A percentile compares a stretch with the other conserved stretches of the same genome.
Conservation (phyloP, 148 eudicot genomes). For the Fagopyrum tataricum region DNA sequence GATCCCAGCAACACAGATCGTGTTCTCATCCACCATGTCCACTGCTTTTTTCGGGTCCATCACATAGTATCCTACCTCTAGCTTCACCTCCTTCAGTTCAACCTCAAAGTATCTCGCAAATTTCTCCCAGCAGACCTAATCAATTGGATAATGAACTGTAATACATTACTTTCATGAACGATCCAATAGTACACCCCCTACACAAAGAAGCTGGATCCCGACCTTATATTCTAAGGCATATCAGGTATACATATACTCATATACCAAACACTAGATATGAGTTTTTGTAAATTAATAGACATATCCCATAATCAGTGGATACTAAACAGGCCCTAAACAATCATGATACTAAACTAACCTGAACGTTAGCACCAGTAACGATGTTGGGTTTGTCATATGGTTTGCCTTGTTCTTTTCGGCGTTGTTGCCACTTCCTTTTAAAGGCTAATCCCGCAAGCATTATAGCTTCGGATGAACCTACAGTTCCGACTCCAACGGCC, state of each 20-base stretch:
- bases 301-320: too few species aligned
- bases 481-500: slow-evolving; percentile 42
- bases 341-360: slow-evolving; percentile 21
- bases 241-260: too few species aligned
- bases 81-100: slow-evolving; percentile 40
- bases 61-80: slow-evolving; percentile 34
- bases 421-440: slow-evolving; percentile 46
- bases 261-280: too few species aligned
- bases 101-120: slow-evolving; percentile 47
- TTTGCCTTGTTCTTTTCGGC: slow-evolving; percentile 33
- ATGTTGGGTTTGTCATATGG: slow-evolving; percentile 41
- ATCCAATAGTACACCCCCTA: too few species aligned
- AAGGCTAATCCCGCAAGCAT: slow-evolving; percentile 44
- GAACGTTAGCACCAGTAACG: slow-evolving; percentile 44
- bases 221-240: too few species aligned
- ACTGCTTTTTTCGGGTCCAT: slow-evolving; percentile 42
- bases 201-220: too few species aligned
- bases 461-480: slow-evolving; percentile 42
- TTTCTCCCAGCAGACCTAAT: slow-evolving; percentile 48
- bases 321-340: too few species aligned
- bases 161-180: background rate
- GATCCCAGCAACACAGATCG: slow-evolving; percentile 40
- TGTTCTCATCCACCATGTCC: slow-evolving; percentile 39
- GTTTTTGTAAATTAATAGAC: too few species aligned
- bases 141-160: background rate